Conservation (phyloP, 2,329 filamentous ascomycete genomes). For the Huntiella moniliformis region DNA sequence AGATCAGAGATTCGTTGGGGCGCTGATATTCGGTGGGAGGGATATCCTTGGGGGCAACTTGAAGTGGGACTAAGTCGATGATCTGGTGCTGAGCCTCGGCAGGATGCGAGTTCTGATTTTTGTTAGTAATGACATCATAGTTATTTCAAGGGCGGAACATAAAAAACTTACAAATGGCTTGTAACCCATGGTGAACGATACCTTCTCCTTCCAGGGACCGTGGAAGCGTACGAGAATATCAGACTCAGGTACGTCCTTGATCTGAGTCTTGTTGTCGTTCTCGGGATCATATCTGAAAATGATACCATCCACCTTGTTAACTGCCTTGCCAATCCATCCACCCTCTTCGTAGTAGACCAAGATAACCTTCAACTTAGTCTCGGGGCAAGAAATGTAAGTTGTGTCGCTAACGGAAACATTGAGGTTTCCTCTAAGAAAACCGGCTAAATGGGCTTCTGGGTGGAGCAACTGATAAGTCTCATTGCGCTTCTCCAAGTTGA, state of each 20-base stretch:
- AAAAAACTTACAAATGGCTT: slow-evolving; percentile 38
- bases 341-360: slow-evolving; percentile 75
- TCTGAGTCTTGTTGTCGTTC: slow-evolving; percentile 59
- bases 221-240: slow-evolving; percentile 68
- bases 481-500: slow-evolving; percentile 61
- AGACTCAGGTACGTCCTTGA: slow-evolving; percentile 72
- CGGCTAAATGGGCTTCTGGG: slow-evolving; percentile 80
- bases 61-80: slow-evolving; percentile 73
- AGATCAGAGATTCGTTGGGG: slow-evolving; percentile 70
- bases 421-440: slow-evolving; percentile 69
- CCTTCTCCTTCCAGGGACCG: slow-evolving; percentile 67
- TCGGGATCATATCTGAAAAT: slow-evolving; percentile 80
- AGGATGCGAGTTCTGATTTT: slow-evolving; percentile 25
- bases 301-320: slow-evolving; percentile 80
- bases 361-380: slow-evolving; percentile 80
- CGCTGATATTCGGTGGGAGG: slow-evolving; percentile 65
- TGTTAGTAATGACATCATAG: slow-evolving; percentile 4
- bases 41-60: slow-evolving; percentile 57
- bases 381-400: slow-evolving; percentile 75
- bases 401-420: slow-evolving; percentile 80
- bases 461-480: slow-evolving; percentile 94
- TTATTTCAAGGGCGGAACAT: background rate
- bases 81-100: slow-evolving; percentile 50
- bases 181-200: slow-evolving; percentile 40
- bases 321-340: slow-evolving; percentile 78